Percentiles rank a stretch among this genome's conserved stretches.
Evolutionary conservation across 208 protist species (phyloP).

Genomic region (Wallacemonas collosoma): DNA sequence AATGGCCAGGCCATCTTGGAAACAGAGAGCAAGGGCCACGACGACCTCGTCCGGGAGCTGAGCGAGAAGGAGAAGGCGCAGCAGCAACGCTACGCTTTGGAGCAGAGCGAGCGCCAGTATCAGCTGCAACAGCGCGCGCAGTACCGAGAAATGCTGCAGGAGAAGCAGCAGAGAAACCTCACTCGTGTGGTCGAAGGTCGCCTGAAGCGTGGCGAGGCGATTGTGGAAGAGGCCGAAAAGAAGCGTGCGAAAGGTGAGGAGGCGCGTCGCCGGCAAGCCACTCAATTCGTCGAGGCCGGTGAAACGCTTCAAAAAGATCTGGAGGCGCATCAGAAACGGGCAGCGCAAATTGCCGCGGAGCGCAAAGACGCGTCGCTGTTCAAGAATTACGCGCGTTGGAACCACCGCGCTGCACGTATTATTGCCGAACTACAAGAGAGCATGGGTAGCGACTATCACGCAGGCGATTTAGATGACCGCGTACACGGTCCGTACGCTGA

Average conservation of each 20-base stretch:
- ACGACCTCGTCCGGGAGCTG: constrained; percentile 51
- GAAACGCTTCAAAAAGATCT: constrained; percentile 46
- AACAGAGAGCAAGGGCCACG: constrained; percentile 44
- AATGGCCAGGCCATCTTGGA: constrained; percentile 48
- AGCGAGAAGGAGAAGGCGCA: constrained; percentile 52
- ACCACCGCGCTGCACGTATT: constrained; percentile 68
- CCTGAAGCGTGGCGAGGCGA: constrained; percentile 50
- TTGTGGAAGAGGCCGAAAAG: constrained; percentile 51
- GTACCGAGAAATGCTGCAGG: constrained; percentile 29
- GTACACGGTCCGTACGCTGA: not conserved
- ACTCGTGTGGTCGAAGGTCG: constrained; percentile 48
- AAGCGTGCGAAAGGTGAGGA: constrained; percentile 53
- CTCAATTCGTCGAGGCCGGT: constrained; percentile 39
- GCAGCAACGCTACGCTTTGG: constrained; percentile 54
- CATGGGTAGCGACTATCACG: constrained; percentile 28
- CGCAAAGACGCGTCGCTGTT: constrained; percentile 42
- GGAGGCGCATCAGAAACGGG: constrained; percentile 49
- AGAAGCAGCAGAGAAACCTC: constrained; percentile 56
- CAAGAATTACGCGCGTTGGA: constrained; percentile 81
- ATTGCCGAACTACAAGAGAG: constrained; percentile 59
- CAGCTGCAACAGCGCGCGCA: constrained; percentile 47
- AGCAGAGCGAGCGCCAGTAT: constrained; percentile 47
- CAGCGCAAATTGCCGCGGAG: constrained; percentile 35
- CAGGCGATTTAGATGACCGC: not conserved
- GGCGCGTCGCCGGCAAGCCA: constrained; percentile 38